Evolutionary conservation across 805 yeast species (phyloP).

Genomic region (Spencermartinsiella europaea): DNA sequence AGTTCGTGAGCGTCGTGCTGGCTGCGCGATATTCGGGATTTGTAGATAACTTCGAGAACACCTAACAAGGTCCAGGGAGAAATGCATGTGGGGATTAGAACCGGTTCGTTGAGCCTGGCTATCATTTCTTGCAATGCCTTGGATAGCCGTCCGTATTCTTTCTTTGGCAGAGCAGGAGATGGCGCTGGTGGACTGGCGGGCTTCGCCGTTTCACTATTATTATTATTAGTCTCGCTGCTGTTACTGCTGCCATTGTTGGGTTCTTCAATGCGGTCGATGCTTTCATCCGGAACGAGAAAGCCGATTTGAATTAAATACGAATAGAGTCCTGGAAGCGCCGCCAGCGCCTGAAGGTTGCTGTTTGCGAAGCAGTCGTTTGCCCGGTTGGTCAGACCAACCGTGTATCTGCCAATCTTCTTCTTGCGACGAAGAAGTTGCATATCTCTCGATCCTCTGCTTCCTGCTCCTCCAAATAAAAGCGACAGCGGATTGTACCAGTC

Average conservation of each 20-base stretch:
- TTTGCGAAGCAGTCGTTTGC: constrained; percentile 93
- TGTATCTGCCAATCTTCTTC: constrained; percentile 39
- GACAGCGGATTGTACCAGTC: neutral
- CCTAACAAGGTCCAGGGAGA: constrained; percentile 78
- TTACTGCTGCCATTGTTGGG: neutral
- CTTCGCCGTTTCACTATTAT: neutral
- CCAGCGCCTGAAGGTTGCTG: constrained; percentile 65
- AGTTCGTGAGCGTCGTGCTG: constrained; percentile 97
- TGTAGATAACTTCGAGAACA: constrained; percentile 65
- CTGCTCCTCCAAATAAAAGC: constrained; percentile 1
- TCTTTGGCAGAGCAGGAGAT: constrained; percentile 1
- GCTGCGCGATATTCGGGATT: constrained; percentile 65
- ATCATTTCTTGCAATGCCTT: constrained; percentile 20
- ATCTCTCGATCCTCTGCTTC: neutral
- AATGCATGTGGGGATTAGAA: constrained; percentile 46
- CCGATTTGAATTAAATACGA: constrained; percentile 20
- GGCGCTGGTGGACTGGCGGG: constrained; percentile 1
- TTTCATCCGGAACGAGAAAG: constrained; percentile 5
- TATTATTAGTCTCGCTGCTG: neutral
- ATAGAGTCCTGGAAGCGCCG: constrained; percentile 24
- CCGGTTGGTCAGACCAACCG: constrained; percentile 78
- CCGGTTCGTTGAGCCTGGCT: constrained; percentile 54
- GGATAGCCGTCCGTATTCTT: constrained; percentile 17
- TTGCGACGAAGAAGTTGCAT: constrained; percentile 9
- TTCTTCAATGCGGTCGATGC: neutral